These are phyloP conservation scores for Exophiala sp. DNA, from an alignment of 2,329 filamentous ascomycete species.

Conservation along the genomic window DNA sequence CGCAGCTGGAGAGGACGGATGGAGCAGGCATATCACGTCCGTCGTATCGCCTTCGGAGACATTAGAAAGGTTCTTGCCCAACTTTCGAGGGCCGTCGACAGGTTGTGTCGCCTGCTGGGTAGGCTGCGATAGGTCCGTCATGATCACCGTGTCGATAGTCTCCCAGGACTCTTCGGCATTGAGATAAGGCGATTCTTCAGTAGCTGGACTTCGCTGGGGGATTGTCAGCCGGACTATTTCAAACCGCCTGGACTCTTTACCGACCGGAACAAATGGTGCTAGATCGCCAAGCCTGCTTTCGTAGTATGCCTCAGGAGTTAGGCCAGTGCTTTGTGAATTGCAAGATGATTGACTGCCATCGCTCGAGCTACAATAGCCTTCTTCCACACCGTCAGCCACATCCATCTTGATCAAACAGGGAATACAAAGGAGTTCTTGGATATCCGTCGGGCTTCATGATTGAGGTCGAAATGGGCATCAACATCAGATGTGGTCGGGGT, in stretches of 20 bases:
- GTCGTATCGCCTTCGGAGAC: slow-evolving; percentile 75
- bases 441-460: background rate
- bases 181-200: background rate
- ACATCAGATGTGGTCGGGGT: background rate
- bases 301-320: slow-evolving; percentile 12
- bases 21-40: slow-evolving; percentile 83
- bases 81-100: slow-evolving; percentile 70
- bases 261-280: slow-evolving; percentile 8
- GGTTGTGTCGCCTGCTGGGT: slow-evolving; percentile 68
- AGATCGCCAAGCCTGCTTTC: slow-evolving; percentile 8
- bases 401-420: slow-evolving; percentile 5
- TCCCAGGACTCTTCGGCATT: background rate
- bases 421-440: background rate
- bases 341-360: slow-evolving; percentile 2
- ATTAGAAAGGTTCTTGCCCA: slow-evolving; percentile 74
- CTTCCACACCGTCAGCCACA: slow-evolving; percentile 10
- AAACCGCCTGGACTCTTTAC: background rate
- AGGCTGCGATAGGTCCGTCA: slow-evolving; percentile 34
- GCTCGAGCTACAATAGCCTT: background rate
- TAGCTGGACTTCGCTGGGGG: background rate
- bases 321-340: background rate
- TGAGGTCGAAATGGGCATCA: background rate
- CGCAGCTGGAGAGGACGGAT: slow-evolving; percentile 69
- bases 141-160: slow-evolving; percentile 16
- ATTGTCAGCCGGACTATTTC: background rate